Evolutionary conservation across 1,284 basidiomycete species (phyloP), one percentile per base, ranked within the genome.

Genomic region (Boletus semigastroideus): DNA sequence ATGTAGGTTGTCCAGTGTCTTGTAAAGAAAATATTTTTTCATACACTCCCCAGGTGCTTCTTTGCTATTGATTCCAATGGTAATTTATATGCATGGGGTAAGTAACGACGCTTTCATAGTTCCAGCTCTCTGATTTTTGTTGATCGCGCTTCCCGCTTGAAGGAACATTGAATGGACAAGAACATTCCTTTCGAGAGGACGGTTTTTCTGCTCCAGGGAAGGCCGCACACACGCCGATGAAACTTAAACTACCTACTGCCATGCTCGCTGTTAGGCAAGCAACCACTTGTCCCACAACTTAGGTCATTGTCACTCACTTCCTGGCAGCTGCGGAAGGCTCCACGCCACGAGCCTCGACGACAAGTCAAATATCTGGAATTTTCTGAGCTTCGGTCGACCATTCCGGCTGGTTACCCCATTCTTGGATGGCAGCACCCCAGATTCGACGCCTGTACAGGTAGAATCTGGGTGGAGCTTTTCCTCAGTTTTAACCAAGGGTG

Each of bases 391-490:
- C 82, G 89, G 87, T 8, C 75, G 84, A 27, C 89, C 90, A 2
- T 87, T 87, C 70, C 73, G 73, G 42, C 72, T 92, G 27, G 69
- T 71, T 9, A 82, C 83, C 4, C 66, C 75, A 1, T 65, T 78
- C 14, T 62, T 88, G 46, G 72, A 74, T 42, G 74, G 75, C 42
- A 61, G 67, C 1, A 64, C 72, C 2, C 69, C 74, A 0, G 75
- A 78, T 47, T 77, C 76, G 25, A 78, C 72, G 10, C 80, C 84
- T 7, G 63, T 79, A 2, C 91, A 93, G 66, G 75, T 92, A 28
- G 86, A 86, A 64, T 87, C 86, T 53, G 92, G 92, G n/a, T 94
- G 91, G 92, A 58, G 63, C 6, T 87, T 87, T 67, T 86, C 85
- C 8, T 78, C 84, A 3, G 75, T 83, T 31, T 80, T 95, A 54